Conservation (phyloP, 2,329 filamentous ascomycete genomes). For the Nigrospora sphaerica region DNA sequence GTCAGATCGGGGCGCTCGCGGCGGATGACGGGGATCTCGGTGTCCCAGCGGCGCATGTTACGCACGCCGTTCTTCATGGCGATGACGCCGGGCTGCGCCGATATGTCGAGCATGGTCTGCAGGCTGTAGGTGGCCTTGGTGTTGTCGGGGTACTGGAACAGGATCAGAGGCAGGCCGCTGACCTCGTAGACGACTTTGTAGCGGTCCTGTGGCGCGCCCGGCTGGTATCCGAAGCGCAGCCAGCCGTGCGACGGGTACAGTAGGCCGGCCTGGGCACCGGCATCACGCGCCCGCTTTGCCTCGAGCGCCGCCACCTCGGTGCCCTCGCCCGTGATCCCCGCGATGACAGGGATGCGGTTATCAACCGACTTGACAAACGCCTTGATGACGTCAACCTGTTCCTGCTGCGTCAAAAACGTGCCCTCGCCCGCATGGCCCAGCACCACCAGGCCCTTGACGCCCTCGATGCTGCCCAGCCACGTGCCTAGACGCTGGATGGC, state of each 20-base stretch:
- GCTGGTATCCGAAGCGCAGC: conserved; percentile 48
- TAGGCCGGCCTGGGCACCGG: conserved; percentile 41
- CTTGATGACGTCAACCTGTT: conserved; percentile 41
- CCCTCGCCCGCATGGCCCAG: conserved; percentile 48
- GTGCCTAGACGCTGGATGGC: conserved; percentile 45
- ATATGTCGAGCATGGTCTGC: conserved; percentile 42
- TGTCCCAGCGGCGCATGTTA: conserved; percentile 51
- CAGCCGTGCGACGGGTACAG: conserved; percentile 47
- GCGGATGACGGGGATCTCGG: conserved; percentile 45
- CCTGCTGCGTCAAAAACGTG: conserved; percentile 42
- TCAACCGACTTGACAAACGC: conserved; percentile 45
- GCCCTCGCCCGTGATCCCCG: conserved; percentile 45
- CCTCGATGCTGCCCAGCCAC: conserved; percentile 43
- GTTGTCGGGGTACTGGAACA: conserved; percentile 47
- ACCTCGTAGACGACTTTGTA: conserved; percentile 43
- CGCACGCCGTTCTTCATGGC: conserved; percentile 51
- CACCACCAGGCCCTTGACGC: conserved; percentile 45
- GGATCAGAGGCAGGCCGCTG: conserved; percentile 39
- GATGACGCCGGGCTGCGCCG: conserved; percentile 43
- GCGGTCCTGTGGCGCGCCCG: conserved; percentile 42
- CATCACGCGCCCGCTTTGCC: conserved; percentile 41
- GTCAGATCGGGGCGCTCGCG: conserved; percentile 39
- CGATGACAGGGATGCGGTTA: conserved; percentile 42
- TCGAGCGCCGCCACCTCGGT: conserved; percentile 45
- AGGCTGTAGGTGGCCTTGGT: conserved; percentile 46